Evolutionary conservation across 2,329 filamentous ascomycete species (phyloP), one percentile per base, ranked within the genome.

Genomic region (Bipolaris cookei): DNA sequence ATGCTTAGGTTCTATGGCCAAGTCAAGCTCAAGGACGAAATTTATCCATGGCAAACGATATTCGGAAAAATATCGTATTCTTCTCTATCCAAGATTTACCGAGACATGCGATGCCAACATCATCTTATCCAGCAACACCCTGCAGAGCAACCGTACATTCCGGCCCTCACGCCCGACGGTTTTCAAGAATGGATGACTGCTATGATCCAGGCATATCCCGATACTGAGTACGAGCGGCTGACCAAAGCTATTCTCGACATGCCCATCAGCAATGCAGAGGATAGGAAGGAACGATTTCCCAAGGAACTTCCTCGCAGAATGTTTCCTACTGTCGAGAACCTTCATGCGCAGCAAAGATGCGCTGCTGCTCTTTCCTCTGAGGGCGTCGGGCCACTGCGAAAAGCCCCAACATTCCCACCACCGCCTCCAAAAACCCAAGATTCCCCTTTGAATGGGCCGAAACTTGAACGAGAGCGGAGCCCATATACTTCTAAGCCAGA

Each of bases 271-370:
- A 86, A 88, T 52, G 82, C 86, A 0, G 80, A 83, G 52, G 84
- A 89, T 45, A 84, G 82, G 61, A 86, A 84, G 10, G 90, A 93
- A 74, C 82, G 90, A 2, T 88, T 96, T 52, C 92, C 92, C 0
- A 92, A 91, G 62, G 88, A 92, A 65, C 82, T 96, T 2, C 88
- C 90, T 1, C 82, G 91, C 38, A 83, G 89, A 49, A 80, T 95
- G 3, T 85, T 96, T 37, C 92, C 92, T 0, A 78, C 79, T 0
- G 74, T 76, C 6, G 80, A 84, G 1, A 86, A 91, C 63, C 67
- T 82, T 0, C 78, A 83, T 30, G 79, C 85, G 0, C 83, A 86
- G 53, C 84, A 87, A 59, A 78, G 85, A 18, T 78, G 93, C 7
- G 84, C 87, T 16, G 81, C 84, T 41, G 83, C 84, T 1, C 79